Percentiles rank a stretch among this genome's conserved stretches.
These are phyloP conservation scores for Chaetomium sp. DNA, from an alignment of 2,329 filamentous ascomycete species.

Conservation along the genomic window DNA sequence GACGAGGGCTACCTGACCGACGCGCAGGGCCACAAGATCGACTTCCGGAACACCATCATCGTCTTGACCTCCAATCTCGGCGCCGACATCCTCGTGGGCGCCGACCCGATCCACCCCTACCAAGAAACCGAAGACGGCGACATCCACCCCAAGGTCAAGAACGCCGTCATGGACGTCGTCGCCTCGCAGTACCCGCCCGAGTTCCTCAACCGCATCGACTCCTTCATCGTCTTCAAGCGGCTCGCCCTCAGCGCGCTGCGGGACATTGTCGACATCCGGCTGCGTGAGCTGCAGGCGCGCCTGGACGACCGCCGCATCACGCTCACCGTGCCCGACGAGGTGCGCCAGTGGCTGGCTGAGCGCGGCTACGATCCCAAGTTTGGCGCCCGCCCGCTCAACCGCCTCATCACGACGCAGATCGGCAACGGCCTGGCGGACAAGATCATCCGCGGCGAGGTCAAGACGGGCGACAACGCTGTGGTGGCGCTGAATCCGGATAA, in stretches of 20 bases:
- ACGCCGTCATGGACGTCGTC: constrained; percentile 87
- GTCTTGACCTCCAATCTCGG: constrained; percentile 95
- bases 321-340: constrained; percentile 69
- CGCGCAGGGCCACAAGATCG: constrained; percentile 92
- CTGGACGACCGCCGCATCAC: constrained; percentile 84
- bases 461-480: constrained; percentile 70
- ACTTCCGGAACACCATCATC: constrained; percentile 95
- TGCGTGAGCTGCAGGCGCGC: constrained; percentile 79
- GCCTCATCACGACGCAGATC: constrained; percentile 87
- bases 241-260: constrained; percentile 76
- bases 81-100: constrained; percentile 83
- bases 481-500: constrained; percentile 68
- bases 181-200: constrained; percentile 77
- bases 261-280: constrained; percentile 91
- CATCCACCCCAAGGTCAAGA: constrained; percentile 71
- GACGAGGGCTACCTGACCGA: constrained; percentile 97
- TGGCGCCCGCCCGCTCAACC: constrained; percentile 86
- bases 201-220: constrained; percentile 94
- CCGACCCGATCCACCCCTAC: constrained; percentile 65
- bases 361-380: constrained; percentile 89
- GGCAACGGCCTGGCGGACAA: constrained; percentile 85
- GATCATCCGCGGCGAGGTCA: constrained; percentile 85
- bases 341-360: constrained; percentile 85
- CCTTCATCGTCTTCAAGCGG: constrained; percentile 94
- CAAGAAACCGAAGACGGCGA: constrained; percentile 65